phyloP scores from a whole-genome alignment of 192 early-diverging fungal species.

The Chytriomyces sp. region DNA sequence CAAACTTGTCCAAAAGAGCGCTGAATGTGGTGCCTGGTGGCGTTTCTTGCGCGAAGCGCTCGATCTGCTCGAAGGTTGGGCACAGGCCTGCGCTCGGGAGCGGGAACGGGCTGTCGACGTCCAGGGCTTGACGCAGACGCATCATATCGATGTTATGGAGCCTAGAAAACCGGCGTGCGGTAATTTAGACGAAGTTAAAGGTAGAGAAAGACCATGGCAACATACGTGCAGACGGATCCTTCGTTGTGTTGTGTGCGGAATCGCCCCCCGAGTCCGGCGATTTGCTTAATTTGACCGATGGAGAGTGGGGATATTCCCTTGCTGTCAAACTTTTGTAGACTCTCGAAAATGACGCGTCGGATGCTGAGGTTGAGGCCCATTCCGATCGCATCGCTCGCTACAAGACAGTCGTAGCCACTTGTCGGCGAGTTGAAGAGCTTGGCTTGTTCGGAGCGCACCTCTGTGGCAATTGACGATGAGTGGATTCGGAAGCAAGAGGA shows the following conservation, averaged over 20 bases:
- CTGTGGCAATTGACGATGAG: slow-evolving; percentile 28
- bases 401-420: slow-evolving; percentile 77
- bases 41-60: slow-evolving; percentile 72
- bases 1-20: slow-evolving; percentile 70
- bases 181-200: neutral
- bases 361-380: slow-evolving; percentile 98
- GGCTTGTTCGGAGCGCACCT: slow-evolving; percentile 86
- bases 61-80: slow-evolving; percentile 74
- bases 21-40: slow-evolving; percentile 63
- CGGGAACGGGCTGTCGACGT: slow-evolving; percentile 14
- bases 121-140: slow-evolving; percentile 15
- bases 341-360: slow-evolving; percentile 82
- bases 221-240: slow-evolving; percentile 75
- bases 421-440: slow-evolving; percentile 84
- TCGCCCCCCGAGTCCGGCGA: slow-evolving; percentile 92
- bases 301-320: slow-evolving; percentile 48
- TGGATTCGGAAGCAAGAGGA: neutral
- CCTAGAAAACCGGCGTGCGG: neutral
- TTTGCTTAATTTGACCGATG: slow-evolving; percentile 86
- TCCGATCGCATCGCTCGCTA: slow-evolving; percentile 94
- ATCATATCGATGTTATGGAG: slow-evolving; percentile 37
- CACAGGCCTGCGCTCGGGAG: slow-evolving; percentile 67
- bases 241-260: slow-evolving; percentile 67
- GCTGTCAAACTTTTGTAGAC: slow-evolving; percentile 82
- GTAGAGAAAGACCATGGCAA: slow-evolving; percentile 27